phyloP scores from a whole-genome alignment of 805 yeast genomes.

The Hagleromyces aurorensis region DNA sequence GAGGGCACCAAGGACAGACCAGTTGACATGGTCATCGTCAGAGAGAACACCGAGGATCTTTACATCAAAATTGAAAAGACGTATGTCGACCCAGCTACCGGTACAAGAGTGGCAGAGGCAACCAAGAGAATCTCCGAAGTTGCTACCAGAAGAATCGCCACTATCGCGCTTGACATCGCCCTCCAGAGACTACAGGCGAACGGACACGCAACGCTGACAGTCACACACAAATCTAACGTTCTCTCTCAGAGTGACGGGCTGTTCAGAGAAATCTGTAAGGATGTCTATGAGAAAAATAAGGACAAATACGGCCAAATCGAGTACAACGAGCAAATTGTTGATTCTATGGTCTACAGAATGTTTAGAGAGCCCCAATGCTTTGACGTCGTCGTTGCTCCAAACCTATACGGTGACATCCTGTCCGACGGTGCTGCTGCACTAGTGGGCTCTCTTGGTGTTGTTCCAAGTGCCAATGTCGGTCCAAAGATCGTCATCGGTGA shows the following conservation, averaged over 20 bases:
- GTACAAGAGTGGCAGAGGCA: conserved; percentile 91
- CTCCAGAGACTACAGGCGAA: conserved; percentile 76
- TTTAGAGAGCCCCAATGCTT: conserved; percentile 97
- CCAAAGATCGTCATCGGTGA: conserved; percentile 95
- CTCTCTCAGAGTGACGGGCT: conserved; percentile 88
- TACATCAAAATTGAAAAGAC: conserved; percentile 89
- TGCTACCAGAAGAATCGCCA: conserved; percentile 81
- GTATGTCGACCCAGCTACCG: conserved; percentile 59
- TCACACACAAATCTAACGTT: conserved; percentile 95
- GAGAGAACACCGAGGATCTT: conserved; percentile 97
- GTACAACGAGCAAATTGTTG: conserved; percentile 93
- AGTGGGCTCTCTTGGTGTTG: conserved; percentile 96
- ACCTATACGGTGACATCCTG: conserved; percentile 93
- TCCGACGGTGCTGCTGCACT: conserved; percentile 98
- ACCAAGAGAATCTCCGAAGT: conserved; percentile 89
- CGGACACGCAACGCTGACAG: conserved; percentile 59
- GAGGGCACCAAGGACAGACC: conserved; percentile 70
- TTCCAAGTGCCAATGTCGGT: conserved; percentile 97
- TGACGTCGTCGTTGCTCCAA: conserved; percentile 98
- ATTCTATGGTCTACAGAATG: conserved; percentile 98
- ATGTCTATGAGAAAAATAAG: conserved; percentile 41
- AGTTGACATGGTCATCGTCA: conserved; percentile 94
- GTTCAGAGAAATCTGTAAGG: conserved; percentile 74
- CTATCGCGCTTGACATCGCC: conserved; percentile 88
- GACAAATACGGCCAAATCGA: conserved; percentile 52